These are phyloP conservation scores for Dioszegia hungarica DNA, from an alignment of 768 basidiomycete genomes.

Conservation along the genomic window DNA sequence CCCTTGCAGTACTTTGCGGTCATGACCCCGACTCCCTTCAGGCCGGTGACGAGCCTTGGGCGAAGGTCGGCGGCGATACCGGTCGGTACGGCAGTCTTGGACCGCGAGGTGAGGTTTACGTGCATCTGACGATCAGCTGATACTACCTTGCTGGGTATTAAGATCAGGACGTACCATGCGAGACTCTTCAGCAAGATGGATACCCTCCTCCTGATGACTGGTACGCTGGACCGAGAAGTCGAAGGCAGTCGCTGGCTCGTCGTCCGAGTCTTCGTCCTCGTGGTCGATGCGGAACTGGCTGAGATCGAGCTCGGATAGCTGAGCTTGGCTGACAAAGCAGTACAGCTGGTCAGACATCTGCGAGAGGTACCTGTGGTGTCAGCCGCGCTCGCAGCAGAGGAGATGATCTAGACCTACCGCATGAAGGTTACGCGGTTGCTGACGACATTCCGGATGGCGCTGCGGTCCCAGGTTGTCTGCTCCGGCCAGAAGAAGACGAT, in stretches of 20 bases:
- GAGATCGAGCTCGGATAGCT: background rate
- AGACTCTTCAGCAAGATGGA: background rate
- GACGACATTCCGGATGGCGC: background rate
- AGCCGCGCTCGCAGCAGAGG: background rate
- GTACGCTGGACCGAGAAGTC: background rate
- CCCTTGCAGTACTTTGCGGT: background rate
- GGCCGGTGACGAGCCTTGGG: background rate
- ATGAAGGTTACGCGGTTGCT: background rate
- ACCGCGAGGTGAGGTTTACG: background rate
- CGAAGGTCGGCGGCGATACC: background rate
- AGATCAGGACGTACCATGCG: too few relatives aligned
- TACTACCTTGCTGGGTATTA: too few relatives aligned
- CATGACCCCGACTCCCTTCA: background rate
- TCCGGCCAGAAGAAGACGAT: slow-evolving; percentile 2
- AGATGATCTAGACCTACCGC: background rate
- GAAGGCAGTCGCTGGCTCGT: background rate
- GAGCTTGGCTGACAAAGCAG: background rate
- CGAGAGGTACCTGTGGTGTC: background rate
- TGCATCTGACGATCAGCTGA: too few relatives aligned
- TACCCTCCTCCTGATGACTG: background rate
- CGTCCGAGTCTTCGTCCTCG: background rate
- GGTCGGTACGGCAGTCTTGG: background rate
- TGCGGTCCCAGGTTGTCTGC: background rate
- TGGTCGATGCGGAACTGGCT: too few relatives aligned
- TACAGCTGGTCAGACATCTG: background rate